Conservation (phyloP, 1,139 yeast genomes). For the Protomyces arabidopsidicola region DNA sequence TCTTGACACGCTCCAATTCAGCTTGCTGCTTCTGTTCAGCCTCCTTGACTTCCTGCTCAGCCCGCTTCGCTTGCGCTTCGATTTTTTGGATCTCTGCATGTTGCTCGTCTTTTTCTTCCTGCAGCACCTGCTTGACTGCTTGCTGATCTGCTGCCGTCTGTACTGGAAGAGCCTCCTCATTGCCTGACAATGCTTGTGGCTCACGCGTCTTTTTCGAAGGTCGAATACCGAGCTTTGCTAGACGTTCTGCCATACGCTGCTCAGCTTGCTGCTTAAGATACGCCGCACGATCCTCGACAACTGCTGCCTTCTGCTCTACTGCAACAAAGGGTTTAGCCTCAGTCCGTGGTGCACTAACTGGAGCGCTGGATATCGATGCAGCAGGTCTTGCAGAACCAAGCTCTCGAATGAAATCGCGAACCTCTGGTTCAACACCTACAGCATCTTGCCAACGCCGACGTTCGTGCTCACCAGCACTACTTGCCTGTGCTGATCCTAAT, state of each 20-base stretch:
- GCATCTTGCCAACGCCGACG: slow-evolving; percentile 81
- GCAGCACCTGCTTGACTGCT: slow-evolving; percentile 14
- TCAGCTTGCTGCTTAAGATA: slow-evolving; percentile 87
- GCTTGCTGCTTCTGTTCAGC: slow-evolving; percentile 33
- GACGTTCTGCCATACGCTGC: slow-evolving; percentile 78
- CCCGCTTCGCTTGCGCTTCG: neutral
- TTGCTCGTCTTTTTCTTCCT: slow-evolving; percentile 33
- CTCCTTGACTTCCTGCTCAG: slow-evolving; percentile 26
- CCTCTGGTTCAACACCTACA: slow-evolving; percentile 65
- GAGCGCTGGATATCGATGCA: neutral
- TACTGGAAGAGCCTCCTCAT: slow-evolving; percentile 21
- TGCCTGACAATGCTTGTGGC: slow-evolving; percentile 19
- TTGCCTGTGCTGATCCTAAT: slow-evolving; percentile 40
- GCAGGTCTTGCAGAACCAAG: slow-evolving; percentile 41
- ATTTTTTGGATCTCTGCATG: slow-evolving; percentile 32
- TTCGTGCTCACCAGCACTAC: slow-evolving; percentile 49
- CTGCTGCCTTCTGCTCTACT: neutral
- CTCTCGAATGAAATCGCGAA: slow-evolving; percentile 57
- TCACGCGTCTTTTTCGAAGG: slow-evolving; percentile 37
- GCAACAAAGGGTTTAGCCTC: slow-evolving; percentile 23
- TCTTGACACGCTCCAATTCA: slow-evolving; percentile 31
- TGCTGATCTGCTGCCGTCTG: neutral
- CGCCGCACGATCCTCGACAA: slow-evolving; percentile 66
- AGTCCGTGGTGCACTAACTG: neutral
- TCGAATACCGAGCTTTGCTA: slow-evolving; percentile 77